Base-by-base conservation (phyloP, 139 green algal species). In the Haematococcus lacustris region DNA sequence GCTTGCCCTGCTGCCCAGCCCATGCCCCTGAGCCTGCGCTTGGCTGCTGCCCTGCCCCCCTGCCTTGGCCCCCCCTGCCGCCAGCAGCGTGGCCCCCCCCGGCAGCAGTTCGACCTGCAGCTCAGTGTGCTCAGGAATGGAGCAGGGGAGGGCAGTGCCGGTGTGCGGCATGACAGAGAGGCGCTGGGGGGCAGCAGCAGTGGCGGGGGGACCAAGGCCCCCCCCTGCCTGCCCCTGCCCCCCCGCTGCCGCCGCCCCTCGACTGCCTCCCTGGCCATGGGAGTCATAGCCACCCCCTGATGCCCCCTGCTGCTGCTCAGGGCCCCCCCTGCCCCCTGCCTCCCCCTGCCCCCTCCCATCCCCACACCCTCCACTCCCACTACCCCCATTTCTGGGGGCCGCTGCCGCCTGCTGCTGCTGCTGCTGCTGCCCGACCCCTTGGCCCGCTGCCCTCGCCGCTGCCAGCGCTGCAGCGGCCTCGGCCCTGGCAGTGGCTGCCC, bases 51-150 rank as follows among this genome's bases (percentile, higher is more conserved):
- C 33, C 9, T 33, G 28, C 26, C n/a, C 6, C 59, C 28, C 59
- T 66, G 30, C n/a, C 25, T 40, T 39, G 30, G 30, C 21, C 3
- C 23, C 59, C 2, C 59, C 59, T 38, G 30, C 23, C 32, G 21
- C 23, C n/a, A 7, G 30, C 32, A 38, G 30, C 59, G 25, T 39
- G n/a, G 3, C 59, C n/a, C 21, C 59, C 2, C 59, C 30, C 3
- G 9, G 9, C 43, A 28, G 9, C 43, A 28, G 9, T 17, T 30
- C 66, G 6, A n/a, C 66, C 66, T 41, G 13, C 40, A 71, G 28
- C 51, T 74, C 50, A 21, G 50, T 67, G 69, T 74, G 41, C 69
- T 74, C 69, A 13, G 69, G 69, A 37, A 74, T 74, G 13, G 21
- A 9, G 23, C 53, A 34, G 21, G 9, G 9, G 23, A 23, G 21